phyloP scores from a whole-genome alignment of 495 filamentous ascomycete species.

The Penicillium ucsense region DNA sequence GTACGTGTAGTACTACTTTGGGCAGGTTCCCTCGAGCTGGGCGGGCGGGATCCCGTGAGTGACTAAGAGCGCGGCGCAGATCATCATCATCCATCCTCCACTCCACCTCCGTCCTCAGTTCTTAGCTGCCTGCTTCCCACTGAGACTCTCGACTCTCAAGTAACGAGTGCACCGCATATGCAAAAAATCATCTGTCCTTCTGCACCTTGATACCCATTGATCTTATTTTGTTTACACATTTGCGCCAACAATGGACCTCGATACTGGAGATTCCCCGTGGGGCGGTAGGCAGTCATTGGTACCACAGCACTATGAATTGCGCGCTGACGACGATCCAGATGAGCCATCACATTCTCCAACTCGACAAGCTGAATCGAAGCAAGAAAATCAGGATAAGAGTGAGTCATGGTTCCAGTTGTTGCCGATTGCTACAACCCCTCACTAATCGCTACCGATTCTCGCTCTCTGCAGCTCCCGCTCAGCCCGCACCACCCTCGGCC shows the following conservation, averaged over 20 bases:
- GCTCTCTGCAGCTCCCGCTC: conserved; percentile 25
- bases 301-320: conserved; percentile 22
- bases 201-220: conserved; percentile 1
- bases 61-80: conserved; percentile 20
- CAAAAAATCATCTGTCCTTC: neutral
- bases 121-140: conserved; percentile 15
- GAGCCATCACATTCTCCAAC: conserved; percentile 45
- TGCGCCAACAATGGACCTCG: conserved; percentile 45
- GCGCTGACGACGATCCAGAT: conserved; percentile 31
- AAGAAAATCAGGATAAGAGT: conserved; percentile 23
- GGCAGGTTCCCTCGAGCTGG: no score
- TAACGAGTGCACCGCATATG: conserved; percentile 4
- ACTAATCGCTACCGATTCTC: conserved; percentile 17
- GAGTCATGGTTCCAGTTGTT: conserved; percentile 5
- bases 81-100: conserved; percentile 15
- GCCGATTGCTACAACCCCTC: conserved; percentile 13
- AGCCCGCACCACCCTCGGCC: conserved; percentile 20
- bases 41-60: conserved; percentile 14
- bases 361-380: conserved; percentile 17
- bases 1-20: no score
- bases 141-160: conserved; percentile 3
- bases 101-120: conserved; percentile 18
- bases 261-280: conserved; percentile 61
- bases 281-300: conserved; percentile 45
- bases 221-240: conserved; percentile 1